These are phyloP conservation scores for Metschnikowia similis DNA, from an alignment of 805 yeast species.

Conservation along the genomic window DNA sequence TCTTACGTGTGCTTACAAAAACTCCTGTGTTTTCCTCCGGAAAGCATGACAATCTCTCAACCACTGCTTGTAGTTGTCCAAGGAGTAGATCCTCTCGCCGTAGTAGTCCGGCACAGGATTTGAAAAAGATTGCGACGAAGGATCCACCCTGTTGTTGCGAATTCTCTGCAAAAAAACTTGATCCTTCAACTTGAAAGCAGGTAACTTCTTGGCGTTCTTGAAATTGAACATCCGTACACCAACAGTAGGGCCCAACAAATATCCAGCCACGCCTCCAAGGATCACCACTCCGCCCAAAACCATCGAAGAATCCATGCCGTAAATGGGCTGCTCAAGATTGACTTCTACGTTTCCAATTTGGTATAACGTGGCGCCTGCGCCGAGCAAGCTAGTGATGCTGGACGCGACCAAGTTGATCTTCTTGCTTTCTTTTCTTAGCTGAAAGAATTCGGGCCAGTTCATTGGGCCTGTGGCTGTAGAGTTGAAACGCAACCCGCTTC, in stretches of 20 bases:
- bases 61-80: conserved; percentile 91
- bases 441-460: conserved; percentile 79
- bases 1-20: conserved; percentile 37
- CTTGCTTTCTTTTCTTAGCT: conserved; percentile 71
- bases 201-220: conserved; percentile 43
- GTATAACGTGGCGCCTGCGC: conserved; percentile 67
- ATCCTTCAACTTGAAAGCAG: conserved; percentile 57
- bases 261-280: conserved; percentile 72
- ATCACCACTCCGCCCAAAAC: conserved; percentile 72
- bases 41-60: conserved; percentile 90
- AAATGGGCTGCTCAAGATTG: conserved; percentile 79
- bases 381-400: conserved; percentile 58
- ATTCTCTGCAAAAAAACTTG: conserved; percentile 70
- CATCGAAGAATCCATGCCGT: conserved; percentile 87
- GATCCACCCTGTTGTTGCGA: conserved; percentile 81
- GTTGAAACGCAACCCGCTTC: conserved; percentile 19
- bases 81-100: conserved; percentile 89
- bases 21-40: conserved; percentile 74
- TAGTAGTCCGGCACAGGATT: conserved; percentile 99
- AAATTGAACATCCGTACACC: conserved; percentile 69
- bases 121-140: conserved; percentile 80
- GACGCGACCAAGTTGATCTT: conserved; percentile 66
- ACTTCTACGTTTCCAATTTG: conserved; percentile 77
- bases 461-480: conserved; percentile 25
- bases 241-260: conserved; percentile 73